Conservation (phyloP, 352 stramenopile species). For the Globisporangium polare region DNA sequence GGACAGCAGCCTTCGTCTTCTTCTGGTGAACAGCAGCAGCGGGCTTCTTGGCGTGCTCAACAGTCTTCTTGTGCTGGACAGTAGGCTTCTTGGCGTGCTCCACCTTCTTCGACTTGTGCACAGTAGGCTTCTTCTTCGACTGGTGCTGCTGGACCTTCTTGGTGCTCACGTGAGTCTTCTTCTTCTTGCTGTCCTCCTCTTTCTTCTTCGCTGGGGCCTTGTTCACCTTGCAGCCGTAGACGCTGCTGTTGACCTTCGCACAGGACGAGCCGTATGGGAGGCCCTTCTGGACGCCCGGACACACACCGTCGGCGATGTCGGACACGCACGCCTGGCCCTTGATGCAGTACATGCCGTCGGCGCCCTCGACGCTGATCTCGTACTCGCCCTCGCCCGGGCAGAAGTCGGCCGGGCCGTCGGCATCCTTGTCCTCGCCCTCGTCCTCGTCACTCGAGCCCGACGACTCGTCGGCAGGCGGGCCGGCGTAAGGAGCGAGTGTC, state of each 20-base stretch:
- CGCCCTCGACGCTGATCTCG: conserved; percentile 5
- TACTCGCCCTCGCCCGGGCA: background rate
- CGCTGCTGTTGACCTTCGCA: background rate
- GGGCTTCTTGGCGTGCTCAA: background rate
- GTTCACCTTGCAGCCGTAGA: conserved; percentile 6
- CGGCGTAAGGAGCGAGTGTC: background rate
- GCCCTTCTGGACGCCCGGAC: background rate
- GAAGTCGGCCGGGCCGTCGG: background rate
- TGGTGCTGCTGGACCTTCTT: background rate
- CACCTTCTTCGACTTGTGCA: background rate
- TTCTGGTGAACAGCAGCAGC: background rate
- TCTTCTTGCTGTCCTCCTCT: background rate
- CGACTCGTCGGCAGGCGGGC: too few relatives aligned
- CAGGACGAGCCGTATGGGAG: background rate
- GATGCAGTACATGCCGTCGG: background rate
- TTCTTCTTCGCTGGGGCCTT: background rate
- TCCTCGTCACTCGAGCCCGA: background rate
- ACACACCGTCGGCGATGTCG: background rate
- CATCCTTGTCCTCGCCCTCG: background rate
- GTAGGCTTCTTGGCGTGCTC: background rate
- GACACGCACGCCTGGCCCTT: background rate
- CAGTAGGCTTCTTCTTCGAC: too few relatives aligned
- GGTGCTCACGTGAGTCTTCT: background rate
- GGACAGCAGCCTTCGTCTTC: background rate
- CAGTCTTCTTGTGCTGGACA: background rate